Conservation (phyloP, 2,329 filamentous ascomycete species). For the Pseudogymnoascus verrucosus region DNA sequence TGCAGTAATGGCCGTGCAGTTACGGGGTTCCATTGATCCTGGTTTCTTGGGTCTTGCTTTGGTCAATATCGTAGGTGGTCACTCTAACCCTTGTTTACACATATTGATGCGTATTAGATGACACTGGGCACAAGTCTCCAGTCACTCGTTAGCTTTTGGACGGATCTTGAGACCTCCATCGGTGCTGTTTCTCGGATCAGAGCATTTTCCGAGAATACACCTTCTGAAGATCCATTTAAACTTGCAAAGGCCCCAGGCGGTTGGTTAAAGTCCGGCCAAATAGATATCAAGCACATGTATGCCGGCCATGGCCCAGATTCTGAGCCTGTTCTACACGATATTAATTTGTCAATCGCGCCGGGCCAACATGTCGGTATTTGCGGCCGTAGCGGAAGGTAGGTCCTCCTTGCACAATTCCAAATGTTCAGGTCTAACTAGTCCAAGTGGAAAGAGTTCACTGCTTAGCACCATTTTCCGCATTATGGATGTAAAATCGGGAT, state of each 20-base stretch:
- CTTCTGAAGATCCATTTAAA: constrained; percentile 28
- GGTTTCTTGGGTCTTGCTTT: constrained; percentile 28
- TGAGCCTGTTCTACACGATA: constrained; percentile 15
- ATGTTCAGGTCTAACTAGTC: constrained; percentile 10
- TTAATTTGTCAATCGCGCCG: constrained; percentile 14
- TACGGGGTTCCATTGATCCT: constrained; percentile 8
- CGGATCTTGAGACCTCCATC: constrained; percentile 48
- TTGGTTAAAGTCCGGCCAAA: constrained; percentile 10
- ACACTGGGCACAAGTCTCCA: constrained; percentile 28
- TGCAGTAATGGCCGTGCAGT: constrained; percentile 22
- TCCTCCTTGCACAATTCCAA: not conserved
- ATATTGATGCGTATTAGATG: not conserved
- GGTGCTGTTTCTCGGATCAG: constrained; percentile 49
- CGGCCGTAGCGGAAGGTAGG: constrained; percentile 39
- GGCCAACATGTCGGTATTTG: constrained; percentile 45
- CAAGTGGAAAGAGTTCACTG: constrained; percentile 36
- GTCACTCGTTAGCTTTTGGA: constrained; percentile 42
- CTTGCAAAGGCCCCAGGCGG: not conserved
- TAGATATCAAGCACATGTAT: constrained; percentile 13
- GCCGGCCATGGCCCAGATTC: constrained; percentile 12
- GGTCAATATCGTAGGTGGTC: constrained; percentile 35
- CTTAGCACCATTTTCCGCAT: constrained; percentile 41
- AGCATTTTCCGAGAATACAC: constrained; percentile 39
- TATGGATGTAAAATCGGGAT: constrained; percentile 34
- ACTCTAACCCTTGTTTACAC: not conserved